A percentile compares a stretch with the other conserved stretches of the same genome.
Conservation (phyloP, 768 basidiomycete species). For the Boletus pseudopeckii region DNA sequence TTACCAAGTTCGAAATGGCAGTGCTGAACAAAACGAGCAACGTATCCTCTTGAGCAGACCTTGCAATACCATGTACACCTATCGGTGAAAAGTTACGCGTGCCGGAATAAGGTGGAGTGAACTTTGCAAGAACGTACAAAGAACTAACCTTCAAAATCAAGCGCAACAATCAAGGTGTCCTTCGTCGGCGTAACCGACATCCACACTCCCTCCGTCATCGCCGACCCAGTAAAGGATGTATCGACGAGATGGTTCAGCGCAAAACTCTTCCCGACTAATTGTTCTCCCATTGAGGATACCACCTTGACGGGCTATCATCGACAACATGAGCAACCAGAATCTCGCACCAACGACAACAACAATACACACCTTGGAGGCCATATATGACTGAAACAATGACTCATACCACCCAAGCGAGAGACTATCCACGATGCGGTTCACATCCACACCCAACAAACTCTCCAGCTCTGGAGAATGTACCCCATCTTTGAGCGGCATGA, state of each 20-base stretch:
- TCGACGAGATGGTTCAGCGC: constrained; percentile 58
- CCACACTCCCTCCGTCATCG: constrained; percentile 67
- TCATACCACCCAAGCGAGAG: constrained; percentile 66
- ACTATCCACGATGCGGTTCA: constrained; percentile 52
- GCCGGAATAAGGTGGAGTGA: background rate
- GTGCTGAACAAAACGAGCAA: constrained; percentile 63
- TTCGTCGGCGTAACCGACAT: constrained; percentile 63
- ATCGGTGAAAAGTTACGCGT: background rate
- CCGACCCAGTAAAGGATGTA: constrained; percentile 62
- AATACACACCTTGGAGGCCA: constrained; percentile 47
- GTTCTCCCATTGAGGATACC: constrained; percentile 68
- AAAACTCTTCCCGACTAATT: constrained; percentile 62
- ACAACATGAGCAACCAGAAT: background rate
- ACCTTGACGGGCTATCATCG: constrained; percentile 52
- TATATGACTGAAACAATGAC: constrained; percentile 58
- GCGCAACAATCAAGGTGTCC: constrained; percentile 50
- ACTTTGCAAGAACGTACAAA: no score
- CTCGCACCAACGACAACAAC: accelerated
- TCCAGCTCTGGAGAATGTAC: constrained; percentile 50
- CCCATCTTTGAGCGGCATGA: constrained; percentile 59
- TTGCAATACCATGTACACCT: constrained; percentile 63
- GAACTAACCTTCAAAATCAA: constrained; percentile 58
- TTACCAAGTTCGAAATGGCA: constrained; percentile 59
- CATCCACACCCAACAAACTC: constrained; percentile 54
- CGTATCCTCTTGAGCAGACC: constrained; percentile 61